phyloP scores from a whole-genome alignment of 805 yeast species.

The Dipodascus albidus region DNA sequence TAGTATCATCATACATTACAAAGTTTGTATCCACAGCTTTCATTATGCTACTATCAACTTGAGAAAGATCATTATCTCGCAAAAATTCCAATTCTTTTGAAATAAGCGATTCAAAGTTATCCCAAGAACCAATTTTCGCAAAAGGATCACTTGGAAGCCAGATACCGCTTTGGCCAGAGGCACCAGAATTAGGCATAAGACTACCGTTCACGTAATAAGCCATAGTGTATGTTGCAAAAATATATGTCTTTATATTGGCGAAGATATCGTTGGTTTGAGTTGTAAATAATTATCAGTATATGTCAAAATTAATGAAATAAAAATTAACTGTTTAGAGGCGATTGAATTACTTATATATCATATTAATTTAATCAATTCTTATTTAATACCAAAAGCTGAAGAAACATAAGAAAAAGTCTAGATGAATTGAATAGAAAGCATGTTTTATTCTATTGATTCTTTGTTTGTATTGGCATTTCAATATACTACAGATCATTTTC shows the following conservation, averaged over 20 bases:
- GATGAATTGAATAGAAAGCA: too few species aligned
- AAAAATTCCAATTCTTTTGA: not conserved
- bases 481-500: not conserved
- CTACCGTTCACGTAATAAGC: not conserved
- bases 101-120: not conserved
- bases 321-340: too few species aligned
- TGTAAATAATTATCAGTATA: too few species aligned
- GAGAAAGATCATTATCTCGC: not conserved
- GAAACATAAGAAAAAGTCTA: too few species aligned
- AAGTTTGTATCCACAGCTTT: not conserved
- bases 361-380: too few species aligned
- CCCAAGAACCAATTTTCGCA: not conserved
- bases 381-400: too few species aligned
- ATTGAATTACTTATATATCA: too few species aligned
- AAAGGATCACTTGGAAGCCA: slow-evolving; percentile 1
- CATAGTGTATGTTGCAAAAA: not conserved
- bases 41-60: not conserved
- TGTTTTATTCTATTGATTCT: too few species aligned
- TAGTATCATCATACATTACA: not conserved
- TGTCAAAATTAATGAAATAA: too few species aligned
- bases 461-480: too few species aligned
- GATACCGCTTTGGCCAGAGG: not conserved
- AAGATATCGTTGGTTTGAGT: too few species aligned
- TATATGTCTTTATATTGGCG: too few species aligned
- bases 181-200: not conserved